Base-by-base conservation (phyloP, 2,329 filamentous ascomycete genomes). In the Chalara sp. region DNA sequence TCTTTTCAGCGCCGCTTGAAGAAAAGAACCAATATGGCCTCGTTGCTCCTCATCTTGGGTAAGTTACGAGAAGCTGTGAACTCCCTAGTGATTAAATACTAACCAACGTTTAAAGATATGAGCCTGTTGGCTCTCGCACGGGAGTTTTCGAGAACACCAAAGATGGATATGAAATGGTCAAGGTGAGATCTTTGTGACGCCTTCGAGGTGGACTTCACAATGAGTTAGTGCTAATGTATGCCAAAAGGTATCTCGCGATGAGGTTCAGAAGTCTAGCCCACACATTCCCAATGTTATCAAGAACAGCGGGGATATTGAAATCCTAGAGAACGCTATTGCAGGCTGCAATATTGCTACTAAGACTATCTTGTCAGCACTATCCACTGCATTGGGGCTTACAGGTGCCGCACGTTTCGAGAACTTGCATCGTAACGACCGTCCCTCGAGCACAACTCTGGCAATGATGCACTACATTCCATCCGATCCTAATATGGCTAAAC, bases 1-100 rank as follows among this genome's bases (percentile, higher is more conserved):
- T 79, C 69, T 80, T 80, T 55, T 72, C 72, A 32, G 63, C 71
- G 0, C 75, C 76, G 0, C 62, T 78, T 12, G 76, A 79, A 65
- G 70, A 67, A 41, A 80, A 80, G 72, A 80, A 79, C 60, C 72
- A 80, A 60, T 78, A 73, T 57, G 76, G 76, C 4, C 72, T 80
- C 6, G 70, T 79, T 45, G 72, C 74, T 29, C 72, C 75, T 5
- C 76, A 79, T 62, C 70, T 78, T 30, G 76, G 41, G 41, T 43
- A 12, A 28, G 10, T 28, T 8, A 8, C 21, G 21, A 21, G 3
- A 21, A 21, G 21, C 21, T 21, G 21, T 21, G 21, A 21, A 8
- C 21, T n/a, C 41, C 2, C 11, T 43, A 2, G 21, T 12, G 21
- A 43, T 43, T 28, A 12, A 12, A 28, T 28, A 2, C 2, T 12